A percentile compares a stretch with the other conserved stretches of the same genome.
These are phyloP conservation scores for Aschersonia sp. DNA, from an alignment of 2,329 filamentous ascomycete species.

Conservation along the genomic window DNA sequence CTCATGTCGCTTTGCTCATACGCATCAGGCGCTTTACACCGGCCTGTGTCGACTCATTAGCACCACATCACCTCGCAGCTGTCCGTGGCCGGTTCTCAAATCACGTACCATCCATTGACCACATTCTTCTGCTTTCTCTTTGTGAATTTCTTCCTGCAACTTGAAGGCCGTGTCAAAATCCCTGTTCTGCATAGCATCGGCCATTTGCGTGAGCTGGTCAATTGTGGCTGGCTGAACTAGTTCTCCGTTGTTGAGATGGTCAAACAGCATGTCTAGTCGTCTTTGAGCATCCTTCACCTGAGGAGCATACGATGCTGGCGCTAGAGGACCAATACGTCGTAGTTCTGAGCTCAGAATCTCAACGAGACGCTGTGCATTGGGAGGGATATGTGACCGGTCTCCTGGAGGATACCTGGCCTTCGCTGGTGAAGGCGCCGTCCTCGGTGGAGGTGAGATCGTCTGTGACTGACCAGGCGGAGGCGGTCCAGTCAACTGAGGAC, in stretches of 20 bases:
- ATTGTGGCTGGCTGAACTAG: constrained; percentile 70
- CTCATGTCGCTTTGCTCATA: constrained; percentile 55
- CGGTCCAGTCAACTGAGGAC: constrained; percentile 3
- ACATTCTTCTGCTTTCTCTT: constrained; percentile 65
- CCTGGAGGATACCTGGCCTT: constrained; percentile 61
- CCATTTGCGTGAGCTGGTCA: constrained; percentile 47
- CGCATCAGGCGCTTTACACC: constrained; percentile 64
- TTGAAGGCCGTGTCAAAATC: constrained; percentile 53
- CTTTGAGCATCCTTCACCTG: constrained; percentile 94
- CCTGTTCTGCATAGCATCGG: constrained; percentile 51
- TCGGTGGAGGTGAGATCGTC: constrained; percentile 30
- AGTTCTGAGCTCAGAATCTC: constrained; percentile 74
- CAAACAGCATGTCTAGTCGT: constrained; percentile 82
- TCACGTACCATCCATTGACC: constrained; percentile 74
- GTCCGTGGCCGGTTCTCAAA: not conserved
- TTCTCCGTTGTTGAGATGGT: constrained; percentile 93
- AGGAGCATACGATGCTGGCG: constrained; percentile 70
- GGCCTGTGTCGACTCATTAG: constrained; percentile 29
- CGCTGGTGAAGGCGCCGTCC: constrained; percentile 32
- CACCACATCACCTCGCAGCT: constrained; percentile 21
- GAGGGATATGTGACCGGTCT: constrained; percentile 79
- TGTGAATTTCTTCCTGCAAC: constrained; percentile 62
- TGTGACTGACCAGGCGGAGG: constrained; percentile 17
- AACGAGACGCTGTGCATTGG: constrained; percentile 60
- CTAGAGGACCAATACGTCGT: constrained; percentile 73